Evolutionary conservation across 179 eudicot genomes (phyloP), one percentile per base, ranked within the genome.

Genomic region (Beta corolliflora): DNA sequence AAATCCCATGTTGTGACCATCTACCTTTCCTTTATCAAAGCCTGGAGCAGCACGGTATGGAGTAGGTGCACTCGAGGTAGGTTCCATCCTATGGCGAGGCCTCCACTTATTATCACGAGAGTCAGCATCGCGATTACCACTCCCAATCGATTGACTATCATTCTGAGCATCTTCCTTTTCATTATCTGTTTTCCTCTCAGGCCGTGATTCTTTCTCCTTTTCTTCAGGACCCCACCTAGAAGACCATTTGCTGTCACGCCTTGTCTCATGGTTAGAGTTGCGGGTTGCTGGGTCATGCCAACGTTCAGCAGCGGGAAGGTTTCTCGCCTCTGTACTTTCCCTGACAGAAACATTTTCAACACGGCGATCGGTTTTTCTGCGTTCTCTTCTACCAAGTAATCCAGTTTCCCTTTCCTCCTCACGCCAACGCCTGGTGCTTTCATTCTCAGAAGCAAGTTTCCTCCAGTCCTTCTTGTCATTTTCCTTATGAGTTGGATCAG

Each of bases 331-430:
- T 44, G 86, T 64, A 54, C 79, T 88, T 79, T 96, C 99, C 88
- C 89, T 92, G 58, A 77, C 88, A 12, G 92, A 81, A 69, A 89
- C 84, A 80, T 81, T 88, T 81, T 95, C 98, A 83, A 66, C 88
- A 77, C 98, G 97, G 46, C 98, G 93, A 36, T 88, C 90, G 54
- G 91, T 87, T 56, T 87, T 85, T 79, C 92, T 92, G 59, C 93
- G 94, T 61, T 94, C 98, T 82, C 97, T 93, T 87, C 97, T 89
- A 71, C 97, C 97, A 82, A 96, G 95, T 82, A 94, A 85, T 79
- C 99, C 97, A 75, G 98, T 96, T 89, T 96, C 99, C 83, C 99
- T 87, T 87, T 96, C 99, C 87, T 96, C 99, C 88, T 96, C 99
- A 54, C 97, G 98, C 99, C 99, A 96, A 81, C 97, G 97, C 78